Base-by-base conservation (phyloP, 179 eudicot species). In the Beta macrorhiza region DNA sequence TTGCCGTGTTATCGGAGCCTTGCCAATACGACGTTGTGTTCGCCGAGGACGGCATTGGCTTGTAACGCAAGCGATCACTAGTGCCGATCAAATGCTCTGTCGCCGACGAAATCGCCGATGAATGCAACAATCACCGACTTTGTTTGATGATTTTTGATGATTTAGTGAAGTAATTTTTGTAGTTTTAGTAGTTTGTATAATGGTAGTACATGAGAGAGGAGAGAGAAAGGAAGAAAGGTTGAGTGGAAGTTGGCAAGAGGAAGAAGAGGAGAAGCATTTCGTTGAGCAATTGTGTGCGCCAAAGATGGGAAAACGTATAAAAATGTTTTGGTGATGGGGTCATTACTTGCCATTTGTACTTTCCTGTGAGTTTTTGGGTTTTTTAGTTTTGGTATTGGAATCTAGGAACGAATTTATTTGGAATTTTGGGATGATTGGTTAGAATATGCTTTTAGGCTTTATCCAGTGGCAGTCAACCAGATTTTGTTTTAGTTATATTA, bases 371-470 rank as follows among this genome's bases (percentile, higher is more conserved):
- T 37, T 17, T n/a, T 55, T 67, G 56, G 42, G 51, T 5, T 5
- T 44, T 67, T 56, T 9, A 13, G 5, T 11, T 62, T 25, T 51
- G 32, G 25, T 55, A 53, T 56, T 67, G 71, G 25, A 44, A 16
- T 79, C 14, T 64, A 3, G 17, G 49, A 20, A 59, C 15, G 73
- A 63, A 45, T 65, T 65, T 73, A 22, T 75, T 42, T 7, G 74
- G 80, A 72, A 67, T 74, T 83, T 78, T 74, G 17, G 70, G 56
- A 65, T 67, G 74, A 58, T 29, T 79, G 68, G 19, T 62, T 52
- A 15, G 82, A 79, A 83, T 83, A 83, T 83, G 77, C 85, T 56
- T 59, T 83, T 13, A 58, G 0, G 10, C 42, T 59, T 15, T 12
- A 49, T 69, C 5, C 12, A 2, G 42, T 4, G 42, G 3, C 1